These are phyloP conservation scores for Rhododendron kiyosumense DNA, from an alignment of 148 eudicot species.

Conservation along the genomic window DNA sequence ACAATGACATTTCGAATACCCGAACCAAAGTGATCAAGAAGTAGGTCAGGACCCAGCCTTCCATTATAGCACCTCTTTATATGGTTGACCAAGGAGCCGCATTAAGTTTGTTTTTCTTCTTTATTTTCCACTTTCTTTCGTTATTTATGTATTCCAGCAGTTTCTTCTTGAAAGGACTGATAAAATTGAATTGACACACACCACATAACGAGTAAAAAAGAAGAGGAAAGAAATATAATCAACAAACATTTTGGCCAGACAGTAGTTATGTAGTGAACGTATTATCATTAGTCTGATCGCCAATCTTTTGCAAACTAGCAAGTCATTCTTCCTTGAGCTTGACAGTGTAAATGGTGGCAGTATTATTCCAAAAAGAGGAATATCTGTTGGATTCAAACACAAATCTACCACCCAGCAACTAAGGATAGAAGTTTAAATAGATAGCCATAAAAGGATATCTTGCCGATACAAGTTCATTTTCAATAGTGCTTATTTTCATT, in stretches of 20 bases:
- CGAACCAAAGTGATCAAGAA: not conserved
- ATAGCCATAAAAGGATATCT: not conserved
- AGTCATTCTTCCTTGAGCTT: not conserved
- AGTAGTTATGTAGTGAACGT: not conserved
- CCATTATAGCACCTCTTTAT: not conserved
- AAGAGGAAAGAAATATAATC: not conserved
- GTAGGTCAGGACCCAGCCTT: not conserved
- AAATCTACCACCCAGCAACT: not conserved
- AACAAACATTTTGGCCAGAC: not conserved
- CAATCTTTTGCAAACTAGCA: not conserved
- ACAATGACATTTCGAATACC: not conserved
- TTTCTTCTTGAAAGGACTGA: not conserved
- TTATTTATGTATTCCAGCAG: not conserved
- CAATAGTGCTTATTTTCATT: not conserved
- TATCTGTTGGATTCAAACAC: not conserved
- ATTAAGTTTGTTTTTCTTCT: not conserved
- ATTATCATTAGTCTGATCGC: not conserved
- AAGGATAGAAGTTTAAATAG: not conserved
- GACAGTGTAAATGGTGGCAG: not conserved
- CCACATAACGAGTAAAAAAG: not conserved
- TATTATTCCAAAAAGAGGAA: not conserved
- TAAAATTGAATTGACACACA: not conserved
- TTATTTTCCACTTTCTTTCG: not conserved
- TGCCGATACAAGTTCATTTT: not conserved
- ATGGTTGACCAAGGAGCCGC: not conserved